Conservation (phyloP, 2,329 filamentous ascomycete species). For the Raffaelea ambrosiae region DNA sequence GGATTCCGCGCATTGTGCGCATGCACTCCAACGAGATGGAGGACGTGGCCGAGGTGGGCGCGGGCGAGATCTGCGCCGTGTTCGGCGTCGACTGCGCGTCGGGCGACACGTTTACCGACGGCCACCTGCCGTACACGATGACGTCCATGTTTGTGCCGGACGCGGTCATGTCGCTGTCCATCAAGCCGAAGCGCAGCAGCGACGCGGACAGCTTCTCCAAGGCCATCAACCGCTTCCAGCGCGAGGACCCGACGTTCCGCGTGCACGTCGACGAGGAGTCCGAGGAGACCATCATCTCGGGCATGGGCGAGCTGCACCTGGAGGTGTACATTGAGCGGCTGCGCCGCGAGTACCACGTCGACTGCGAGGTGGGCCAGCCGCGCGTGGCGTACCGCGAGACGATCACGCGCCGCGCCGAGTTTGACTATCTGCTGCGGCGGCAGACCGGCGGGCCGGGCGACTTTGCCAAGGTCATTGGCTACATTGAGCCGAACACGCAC, state of each 20-base stretch:
- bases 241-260: conserved; percentile 95
- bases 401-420: conserved; percentile 68
- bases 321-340: conserved; percentile 98
- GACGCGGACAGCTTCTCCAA: conserved; percentile 94
- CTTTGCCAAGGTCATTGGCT: conserved; percentile 86
- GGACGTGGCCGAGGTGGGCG: conserved; percentile 83
- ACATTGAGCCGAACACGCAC: conserved; percentile 69
- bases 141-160: conserved; percentile 97
- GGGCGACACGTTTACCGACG: conserved; percentile 96
- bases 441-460: conserved; percentile 94
- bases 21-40: conserved; percentile 99
- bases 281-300: conserved; percentile 94
- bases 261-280: conserved; percentile 87
- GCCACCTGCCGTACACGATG: conserved; percentile 87
- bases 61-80: conserved; percentile 96
- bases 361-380: conserved; percentile 90
- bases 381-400: conserved; percentile 97
- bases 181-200: conserved; percentile 89
- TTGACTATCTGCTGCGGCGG: conserved; percentile 91
- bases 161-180: conserved; percentile 94
- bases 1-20: conserved; percentile 91
- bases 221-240: conserved; percentile 97
- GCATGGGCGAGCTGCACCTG: conserved; percentile 95
- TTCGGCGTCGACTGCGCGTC: conserved; percentile 98
- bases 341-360: conserved; percentile 91